Base-by-base conservation (phyloP, 192 early-diverging fungal genomes). In the Coemansia sp. region DNA sequence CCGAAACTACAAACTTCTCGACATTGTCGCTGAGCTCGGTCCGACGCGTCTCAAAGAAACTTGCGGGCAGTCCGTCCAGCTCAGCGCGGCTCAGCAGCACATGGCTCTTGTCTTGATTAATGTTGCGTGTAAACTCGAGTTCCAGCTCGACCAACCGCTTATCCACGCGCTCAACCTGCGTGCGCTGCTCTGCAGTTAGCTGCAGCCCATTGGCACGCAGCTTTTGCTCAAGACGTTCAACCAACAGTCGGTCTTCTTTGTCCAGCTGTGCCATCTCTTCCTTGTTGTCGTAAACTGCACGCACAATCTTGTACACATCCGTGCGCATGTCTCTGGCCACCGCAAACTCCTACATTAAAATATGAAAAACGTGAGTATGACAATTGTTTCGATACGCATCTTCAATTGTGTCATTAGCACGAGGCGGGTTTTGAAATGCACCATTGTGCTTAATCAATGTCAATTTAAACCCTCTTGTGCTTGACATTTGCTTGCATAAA, bases 11-110 rank as follows among this genome's bases (percentile, higher is more conserved):
- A 43, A 78, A 88, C 59, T 84, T 84, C 10, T 70, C 67, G 9
- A 74, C 63, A 19, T 85, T 86, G 63, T 89, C 84, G 25, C 60
- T 69, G 17, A 73, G 70, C 51, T 71, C 59, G 24, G 74, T 85
- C 37, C 70, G 58, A 12, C 84, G 70, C n/a, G 76, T 76, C 17
- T 71, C 80, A 15, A 90, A 70, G 62, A 87, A 90, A 53, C 85
- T 84, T 17, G 79, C 84, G 6, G 85, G 85, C 74, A 94, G 70
- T 5, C 88, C 89, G 17, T 85, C 88, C 29, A 90, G 77, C 52
- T 90, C 84, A 9, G 82, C 66, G 11, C 63, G 56, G 35, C 72
- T 70, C 37, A 82, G 67, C 56, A 72, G 57, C 64, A 73, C 69
- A 43, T 70, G 65, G 38, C 67, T 83, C 41, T 62, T 81, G 50